Evolutionary conservation across 2,329 filamentous ascomycete species (phyloP), one percentile per base, ranked within the genome.

Genomic region (Thielaviopsis populi): DNA sequence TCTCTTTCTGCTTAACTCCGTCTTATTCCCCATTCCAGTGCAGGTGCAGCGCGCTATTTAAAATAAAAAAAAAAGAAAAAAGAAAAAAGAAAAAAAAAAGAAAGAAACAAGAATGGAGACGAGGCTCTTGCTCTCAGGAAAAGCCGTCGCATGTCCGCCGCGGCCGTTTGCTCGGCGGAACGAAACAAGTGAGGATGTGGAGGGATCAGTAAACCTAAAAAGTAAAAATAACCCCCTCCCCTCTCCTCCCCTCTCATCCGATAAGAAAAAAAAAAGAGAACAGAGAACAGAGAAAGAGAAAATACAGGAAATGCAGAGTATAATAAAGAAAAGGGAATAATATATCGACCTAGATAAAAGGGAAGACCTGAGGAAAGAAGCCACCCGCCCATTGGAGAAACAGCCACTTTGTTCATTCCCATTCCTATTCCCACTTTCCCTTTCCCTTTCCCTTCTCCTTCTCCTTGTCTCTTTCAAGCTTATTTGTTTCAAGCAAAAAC

Each of bases 401-500:
- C 50, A 56, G 17, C 50, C 50, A 24, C n/a, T 22, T 24, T 48
- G 43, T 22, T 19, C 48, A 54, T 54, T n/a, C 27, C 24, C 27
- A 56, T 19, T 17, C n/a, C n/a, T n/a, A n/a, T 4, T 54, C 22
- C 17, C 17, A 6, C 24, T 27, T 56, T 17, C 13, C 6, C 30
- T 22, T 56, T 30, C 22, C 17, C 24, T 50, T 7, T n/a, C 19
- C 10, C n/a, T 50, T 19, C 11, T 53, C 19, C 46, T 50, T 24
- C 42, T n/a, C 42, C 42, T 43, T 43, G 15, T 43, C 42, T 50
- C 30, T 56, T 33, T 56, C 50, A 56, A 56, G 50, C 50, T 56
- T 56, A 56, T 56, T 56, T 56, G 50, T 56, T 56, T 56, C 50
- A 56, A 56, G 50, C 50, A 56, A 56, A 56, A 56, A 56, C 50